Evolutionary conservation across 345 rosid species (phyloP), one percentile per base, ranked within the genome.

Genomic region (Aquilaria sinensis): DNA sequence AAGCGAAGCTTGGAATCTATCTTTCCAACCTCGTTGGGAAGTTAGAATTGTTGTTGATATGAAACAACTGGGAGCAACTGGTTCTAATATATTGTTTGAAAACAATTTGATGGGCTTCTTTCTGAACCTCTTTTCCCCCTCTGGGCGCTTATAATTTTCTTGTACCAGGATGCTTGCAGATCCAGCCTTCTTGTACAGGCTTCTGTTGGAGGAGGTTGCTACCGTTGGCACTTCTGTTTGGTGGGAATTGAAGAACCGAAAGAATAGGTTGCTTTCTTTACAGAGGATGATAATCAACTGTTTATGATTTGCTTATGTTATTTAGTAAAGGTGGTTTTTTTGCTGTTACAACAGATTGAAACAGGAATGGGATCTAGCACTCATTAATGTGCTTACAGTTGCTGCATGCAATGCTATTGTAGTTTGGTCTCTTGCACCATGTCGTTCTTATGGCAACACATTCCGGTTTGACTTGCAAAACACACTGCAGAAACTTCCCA

Each of bases 341-440:
- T 73, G 13, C 57, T 3, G 33, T 70, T 70, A 51, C 66, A 37
- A 37, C 43, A 94, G 97, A 74, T 63, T 88, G 73, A 94, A 94
- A 66, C 79, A 88, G 63, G 96, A 94, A 75, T 94, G 97, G 99
- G 96, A 88, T 76, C 78, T 94, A 67, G 96, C 99, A 11, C 96
- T 94, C 58, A 48, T 90, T 62, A 94, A 94, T 57, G 93, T 90
- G 57, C 87, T 90, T 33, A 85, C 91, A 0, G 82, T 74, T 65
- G 78, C 96, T 53, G 89, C 86, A 61, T 94, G 96, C 82, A 94
- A 94, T 78, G 92, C 85, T 51, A 57, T 82, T 47, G 87, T 81
- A 66, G 93, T 94, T 74, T 94, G 97, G 97, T 74, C 89, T 15
- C 88, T 90, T 51, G 96, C 96, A 63, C 97, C 97, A 58, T 88